phyloP scores from a whole-genome alignment of 2,329 filamentous ascomycete genomes.

The Helminthosporium solani region DNA sequence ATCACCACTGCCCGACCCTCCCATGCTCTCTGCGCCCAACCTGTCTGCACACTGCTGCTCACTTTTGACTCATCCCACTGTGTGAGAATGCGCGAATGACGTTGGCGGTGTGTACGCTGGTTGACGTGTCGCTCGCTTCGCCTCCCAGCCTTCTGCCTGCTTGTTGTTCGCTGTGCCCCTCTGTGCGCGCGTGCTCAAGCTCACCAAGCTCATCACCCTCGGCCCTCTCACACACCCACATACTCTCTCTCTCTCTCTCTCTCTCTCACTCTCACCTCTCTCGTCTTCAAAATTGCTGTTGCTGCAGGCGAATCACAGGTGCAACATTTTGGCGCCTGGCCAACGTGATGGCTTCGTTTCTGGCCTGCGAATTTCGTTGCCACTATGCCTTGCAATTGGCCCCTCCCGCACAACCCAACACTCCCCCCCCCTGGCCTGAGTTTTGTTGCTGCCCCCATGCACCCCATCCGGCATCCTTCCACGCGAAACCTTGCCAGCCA shows the following conservation, averaged over 20 bases:
- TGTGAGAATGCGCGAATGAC: too few relatives aligned
- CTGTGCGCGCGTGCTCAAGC: neutral
- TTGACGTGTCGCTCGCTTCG: neutral
- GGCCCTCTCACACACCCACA: constrained; percentile 13
- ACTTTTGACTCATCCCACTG: too few relatives aligned
- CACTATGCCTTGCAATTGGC: neutral
- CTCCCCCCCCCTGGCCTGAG: neutral
- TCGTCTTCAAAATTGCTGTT: too few relatives aligned
- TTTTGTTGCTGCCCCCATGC: too few relatives aligned
- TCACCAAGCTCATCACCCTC: too few relatives aligned
- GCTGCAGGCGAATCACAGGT: constrained; percentile 33
- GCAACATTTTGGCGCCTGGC: constrained; percentile 31
- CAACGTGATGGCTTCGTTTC: constrained; percentile 26
- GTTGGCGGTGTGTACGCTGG: neutral
- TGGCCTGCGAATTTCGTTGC: neutral
- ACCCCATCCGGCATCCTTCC: neutral
- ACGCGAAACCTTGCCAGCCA: neutral
- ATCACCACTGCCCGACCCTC: too few relatives aligned
- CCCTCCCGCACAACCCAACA: neutral
- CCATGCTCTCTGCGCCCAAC: too few relatives aligned
- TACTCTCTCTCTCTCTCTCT: too few relatives aligned
- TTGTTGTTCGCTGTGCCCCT: neutral
- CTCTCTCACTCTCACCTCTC: too few relatives aligned
- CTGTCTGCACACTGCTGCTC: too few relatives aligned
- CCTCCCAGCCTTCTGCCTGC: neutral